Evolutionary conservation across 805 yeast genomes (phyloP).

Genomic region (Debaryomyces tyrocola): DNA sequence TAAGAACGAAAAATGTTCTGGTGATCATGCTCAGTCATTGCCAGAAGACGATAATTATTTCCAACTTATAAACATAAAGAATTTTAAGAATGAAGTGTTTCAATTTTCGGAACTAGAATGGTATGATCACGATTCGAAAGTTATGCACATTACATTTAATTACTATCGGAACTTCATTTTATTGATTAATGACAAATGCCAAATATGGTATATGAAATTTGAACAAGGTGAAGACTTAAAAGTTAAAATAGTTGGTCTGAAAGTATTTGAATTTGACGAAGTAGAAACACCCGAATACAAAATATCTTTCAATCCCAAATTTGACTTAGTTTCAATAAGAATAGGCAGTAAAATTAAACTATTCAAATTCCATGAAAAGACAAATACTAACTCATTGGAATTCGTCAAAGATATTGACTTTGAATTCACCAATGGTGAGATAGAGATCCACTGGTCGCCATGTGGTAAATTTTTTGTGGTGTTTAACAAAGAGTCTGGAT

Average conservation of each 20-base stretch:
- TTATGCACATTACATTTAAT: slow-evolving; percentile 24
- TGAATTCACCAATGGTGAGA: neutral
- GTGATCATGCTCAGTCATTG: neutral
- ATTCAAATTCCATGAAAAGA: slow-evolving; percentile 9
- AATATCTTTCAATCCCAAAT: slow-evolving; percentile 23
- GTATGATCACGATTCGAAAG: slow-evolving; percentile 19
- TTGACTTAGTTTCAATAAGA: slow-evolving; percentile 17
- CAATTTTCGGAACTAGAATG: slow-evolving; percentile 27
- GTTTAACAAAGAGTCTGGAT: slow-evolving; percentile 16
- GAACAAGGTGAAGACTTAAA: slow-evolving; percentile 1
- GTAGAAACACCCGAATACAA: neutral
- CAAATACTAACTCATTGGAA: slow-evolving; percentile 6
- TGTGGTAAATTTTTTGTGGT: slow-evolving; percentile 33
- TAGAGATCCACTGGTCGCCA: slow-evolving; percentile 30
- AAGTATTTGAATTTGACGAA: slow-evolving; percentile 6
- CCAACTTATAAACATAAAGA: slow-evolving; percentile 35
- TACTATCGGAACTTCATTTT: slow-evolving; percentile 25
- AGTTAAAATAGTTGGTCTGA: slow-evolving; percentile 12
- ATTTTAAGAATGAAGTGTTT: slow-evolving; percentile 28
- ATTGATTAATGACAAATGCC: slow-evolving; percentile 24
- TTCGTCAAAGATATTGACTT: slow-evolving; percentile 10
- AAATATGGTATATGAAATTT: slow-evolving; percentile 24
- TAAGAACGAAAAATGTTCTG: slow-evolving; percentile 10
- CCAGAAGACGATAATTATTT: slow-evolving; percentile 13
- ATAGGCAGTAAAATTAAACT: slow-evolving; percentile 5